Percentiles rank a stretch among this genome's conserved stretches.
Evolutionary conservation across 2,329 filamentous ascomycete genomes (phyloP).

Genomic region (Myriosclerotinia curreyana): DNA sequence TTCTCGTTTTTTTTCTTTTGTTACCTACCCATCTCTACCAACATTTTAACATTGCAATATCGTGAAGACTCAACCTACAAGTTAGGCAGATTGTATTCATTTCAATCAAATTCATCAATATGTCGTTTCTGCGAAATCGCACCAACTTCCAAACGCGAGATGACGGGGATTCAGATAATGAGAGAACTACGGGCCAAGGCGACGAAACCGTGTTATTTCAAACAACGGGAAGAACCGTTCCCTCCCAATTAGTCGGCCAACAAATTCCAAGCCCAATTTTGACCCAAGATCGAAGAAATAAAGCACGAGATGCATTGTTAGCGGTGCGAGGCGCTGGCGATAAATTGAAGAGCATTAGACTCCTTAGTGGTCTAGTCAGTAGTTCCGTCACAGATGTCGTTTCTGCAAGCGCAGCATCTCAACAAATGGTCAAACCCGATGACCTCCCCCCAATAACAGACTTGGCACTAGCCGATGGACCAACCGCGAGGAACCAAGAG

Average conservation of each 20-base stretch:
- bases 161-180: constrained; percentile 4
- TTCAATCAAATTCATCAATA: not conserved
- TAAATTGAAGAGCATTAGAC: not conserved
- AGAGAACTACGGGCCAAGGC: not conserved
- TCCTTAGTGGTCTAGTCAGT: constrained; percentile 4
- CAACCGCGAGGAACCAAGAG: not conserved
- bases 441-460: not conserved
- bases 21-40: not conserved
- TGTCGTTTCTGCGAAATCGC: constrained; percentile 10
- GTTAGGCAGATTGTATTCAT: not conserved
- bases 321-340: not conserved
- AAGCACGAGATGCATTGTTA: constrained; percentile 8
- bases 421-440: not conserved
- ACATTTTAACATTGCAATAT: not conserved
- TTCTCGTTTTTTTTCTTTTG: not conserved
- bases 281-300: constrained; percentile 2
- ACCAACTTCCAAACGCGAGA: not conserved
- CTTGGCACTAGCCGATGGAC: not conserved
- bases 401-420: constrained; percentile 3
- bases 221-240: not conserved
- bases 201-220: constrained; percentile 8
- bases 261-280: not conserved
- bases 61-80: not conserved
- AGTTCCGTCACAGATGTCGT: not conserved
- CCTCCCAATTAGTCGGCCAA: not conserved